Evolutionary conservation across 495 filamentous ascomycete species (phyloP), one percentile per base, ranked within the genome.

Genomic region (Pseudevernia furfuracea): DNA sequence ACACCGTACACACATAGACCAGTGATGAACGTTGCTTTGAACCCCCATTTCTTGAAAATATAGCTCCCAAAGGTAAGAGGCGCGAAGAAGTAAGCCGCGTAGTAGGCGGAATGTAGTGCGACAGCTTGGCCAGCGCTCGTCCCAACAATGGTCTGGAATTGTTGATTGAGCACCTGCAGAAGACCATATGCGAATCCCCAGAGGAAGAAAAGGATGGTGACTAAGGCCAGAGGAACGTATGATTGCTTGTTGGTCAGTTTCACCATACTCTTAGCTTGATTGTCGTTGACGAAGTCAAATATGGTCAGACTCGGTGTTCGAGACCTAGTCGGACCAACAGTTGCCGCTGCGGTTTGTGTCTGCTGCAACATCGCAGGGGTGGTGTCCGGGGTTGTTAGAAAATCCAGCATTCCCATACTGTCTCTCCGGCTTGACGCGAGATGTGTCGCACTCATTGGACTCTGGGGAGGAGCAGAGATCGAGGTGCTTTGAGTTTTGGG

Each of bases 121-220:
- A 85, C 66, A 12, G 81, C 81, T 61, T 82, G 74, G 70, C 77
- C 79, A 4, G 71, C 49, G 53, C 74, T 75, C 14, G 88, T 66
- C 60, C 78, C 60, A 6, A 79, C 74, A 34, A 85, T 78, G 4
- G 64, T 66, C 67, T 82, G 75, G 64, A 85, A 84, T 65, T 83
- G 81, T 8, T 77, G 74, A 69, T 94, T 93, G 52, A 95, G 80
- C 1, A 86, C 81, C 63, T 89, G 86, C 15, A 95, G 80, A 36
- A 96, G 81, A 19, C 91, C 90, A 71, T 95, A 94, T 0, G 88
- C 87, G 66, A 96, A 90, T 0, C 91, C 89, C 91, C 88, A 92
- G 10, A 94, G 79, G 74, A 95, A 92, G 75, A 92, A 93, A 5
- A 93, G 78, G 61, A 91, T 78, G 11, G 87, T 91, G 57, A 89